phyloP scores from a whole-genome alignment of 1,284 basidiomycete genomes.

The Marasmius oreades region DNA sequence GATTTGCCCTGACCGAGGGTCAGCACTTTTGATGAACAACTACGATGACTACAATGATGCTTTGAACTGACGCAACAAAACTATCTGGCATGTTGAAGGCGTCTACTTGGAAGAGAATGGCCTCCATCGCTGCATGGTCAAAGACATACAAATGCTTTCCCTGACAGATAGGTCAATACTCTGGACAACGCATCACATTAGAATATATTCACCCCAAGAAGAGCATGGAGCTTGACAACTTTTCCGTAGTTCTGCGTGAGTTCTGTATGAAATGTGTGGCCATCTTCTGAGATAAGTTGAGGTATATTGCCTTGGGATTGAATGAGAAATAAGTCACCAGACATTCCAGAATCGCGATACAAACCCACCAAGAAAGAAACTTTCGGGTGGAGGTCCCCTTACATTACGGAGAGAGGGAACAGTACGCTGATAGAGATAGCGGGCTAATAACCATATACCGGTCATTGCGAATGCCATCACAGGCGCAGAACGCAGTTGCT shows the following conservation, averaged over 20 bases:
- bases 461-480: background rate
- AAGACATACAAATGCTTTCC: background rate
- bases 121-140: constrained; percentile 3
- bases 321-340: background rate
- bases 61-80: background rate
- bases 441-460: background rate
- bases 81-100: background rate
- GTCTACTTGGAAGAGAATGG: background rate
- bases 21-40: background rate
- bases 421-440: background rate
- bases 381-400: background rate
- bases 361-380: background rate
- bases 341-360: background rate
- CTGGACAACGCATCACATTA: background rate
- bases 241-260: background rate
- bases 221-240: background rate
- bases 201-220: background rate
- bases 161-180: background rate
- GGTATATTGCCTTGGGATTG: background rate
- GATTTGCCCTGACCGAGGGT: background rate
- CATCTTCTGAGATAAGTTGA: background rate
- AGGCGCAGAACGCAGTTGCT: background rate
- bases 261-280: background rate
- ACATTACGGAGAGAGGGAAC: background rate
- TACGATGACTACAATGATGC: background rate